These are phyloP conservation scores for Pyrus hybrid DNA, from an alignment of 331 rosid species.

Conservation along the genomic window DNA sequence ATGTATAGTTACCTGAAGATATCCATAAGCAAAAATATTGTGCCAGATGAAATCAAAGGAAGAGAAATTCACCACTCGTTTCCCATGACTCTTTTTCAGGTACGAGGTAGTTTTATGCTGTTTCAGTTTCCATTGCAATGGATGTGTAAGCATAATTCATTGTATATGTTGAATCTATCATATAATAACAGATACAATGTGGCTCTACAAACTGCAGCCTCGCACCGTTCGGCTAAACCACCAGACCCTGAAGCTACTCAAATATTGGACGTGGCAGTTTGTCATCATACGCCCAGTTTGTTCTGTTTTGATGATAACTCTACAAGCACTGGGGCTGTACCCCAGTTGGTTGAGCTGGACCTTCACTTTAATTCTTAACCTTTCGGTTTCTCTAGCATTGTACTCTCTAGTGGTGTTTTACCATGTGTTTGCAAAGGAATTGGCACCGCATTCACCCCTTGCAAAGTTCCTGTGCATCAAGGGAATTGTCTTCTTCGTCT, in stretches of 20 bases:
- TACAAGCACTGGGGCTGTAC: constrained; percentile 55
- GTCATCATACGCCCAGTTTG: constrained; percentile 82
- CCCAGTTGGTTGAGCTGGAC: constrained; percentile 96
- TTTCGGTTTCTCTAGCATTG: constrained; percentile 84
- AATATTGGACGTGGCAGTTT: constrained; percentile 95
- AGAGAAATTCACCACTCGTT: constrained; percentile 94
- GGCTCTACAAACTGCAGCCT: constrained; percentile 57
- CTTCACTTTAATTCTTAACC: constrained; percentile 73
- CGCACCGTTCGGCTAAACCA: constrained; percentile 58
- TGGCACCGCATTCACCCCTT: constrained; percentile 84
- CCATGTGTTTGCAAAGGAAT: constrained; percentile 91
- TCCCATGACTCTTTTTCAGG: constrained; percentile 95
- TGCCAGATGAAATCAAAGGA: constrained; percentile 91
- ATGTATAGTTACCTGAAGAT: constrained; percentile 91
- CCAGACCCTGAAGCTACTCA: constrained; percentile 63
- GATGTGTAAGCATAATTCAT: not conserved
- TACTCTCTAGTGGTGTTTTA: constrained; percentile 86
- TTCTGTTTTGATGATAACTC: constrained; percentile 69
- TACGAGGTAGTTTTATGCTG: constrained; percentile 6
- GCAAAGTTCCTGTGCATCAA: constrained; percentile 91
- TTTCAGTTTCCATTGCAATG: not conserved
- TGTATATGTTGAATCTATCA: not conserved
- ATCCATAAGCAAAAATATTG: constrained; percentile 63
- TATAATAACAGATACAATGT: not conserved
- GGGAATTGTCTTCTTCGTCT: constrained; percentile 97